Conservation (phyloP, 371 early-diverging fungal species). For the Apophysomyces elegans region DNA sequence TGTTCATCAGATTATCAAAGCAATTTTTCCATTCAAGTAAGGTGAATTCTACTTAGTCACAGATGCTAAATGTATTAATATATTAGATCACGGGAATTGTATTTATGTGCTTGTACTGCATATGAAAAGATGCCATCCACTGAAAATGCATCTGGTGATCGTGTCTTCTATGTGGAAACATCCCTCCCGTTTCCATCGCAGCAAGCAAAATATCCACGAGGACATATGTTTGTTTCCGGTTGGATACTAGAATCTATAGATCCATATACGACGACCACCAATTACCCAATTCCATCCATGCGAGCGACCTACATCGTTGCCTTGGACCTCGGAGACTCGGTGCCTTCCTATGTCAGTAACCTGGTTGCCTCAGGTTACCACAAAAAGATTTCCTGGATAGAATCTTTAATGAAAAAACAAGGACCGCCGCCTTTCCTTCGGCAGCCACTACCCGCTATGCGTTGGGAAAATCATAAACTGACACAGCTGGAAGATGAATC, state of each 20-base stretch:
- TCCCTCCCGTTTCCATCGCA: slow-evolving; percentile 34
- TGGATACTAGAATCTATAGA: slow-evolving; percentile 65
- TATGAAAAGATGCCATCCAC: slow-evolving; percentile 33
- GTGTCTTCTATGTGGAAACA: slow-evolving; percentile 42
- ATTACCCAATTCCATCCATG: slow-evolving; percentile 64
- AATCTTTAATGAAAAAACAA: slow-evolving; percentile 49
- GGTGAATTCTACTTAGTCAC: slow-evolving; percentile 4
- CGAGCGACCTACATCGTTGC: slow-evolving; percentile 56
- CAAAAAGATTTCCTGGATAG: slow-evolving; percentile 54
- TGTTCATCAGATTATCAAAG: slow-evolving; percentile 50
- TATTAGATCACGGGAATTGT: slow-evolving; percentile 38
- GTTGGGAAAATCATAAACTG: slow-evolving; percentile 20
- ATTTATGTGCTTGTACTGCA: slow-evolving; percentile 40
- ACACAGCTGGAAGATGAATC: slow-evolving; percentile 5
- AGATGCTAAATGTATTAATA: neutral
- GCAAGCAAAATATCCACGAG: slow-evolving; percentile 41
- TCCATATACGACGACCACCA: slow-evolving; percentile 58
- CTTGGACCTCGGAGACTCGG: slow-evolving; percentile 53
- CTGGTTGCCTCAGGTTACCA: slow-evolving; percentile 45
- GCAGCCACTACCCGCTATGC: slow-evolving; percentile 10
- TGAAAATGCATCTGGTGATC: slow-evolving; percentile 22
- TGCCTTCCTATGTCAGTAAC: slow-evolving; percentile 61
- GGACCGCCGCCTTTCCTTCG: slow-evolving; percentile 54
- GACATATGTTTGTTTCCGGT: slow-evolving; percentile 52
- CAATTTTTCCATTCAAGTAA: slow-evolving; percentile 62